phyloP scores from a whole-genome alignment of 495 filamentous ascomycete genomes.

The Peziza echinospora region DNA sequence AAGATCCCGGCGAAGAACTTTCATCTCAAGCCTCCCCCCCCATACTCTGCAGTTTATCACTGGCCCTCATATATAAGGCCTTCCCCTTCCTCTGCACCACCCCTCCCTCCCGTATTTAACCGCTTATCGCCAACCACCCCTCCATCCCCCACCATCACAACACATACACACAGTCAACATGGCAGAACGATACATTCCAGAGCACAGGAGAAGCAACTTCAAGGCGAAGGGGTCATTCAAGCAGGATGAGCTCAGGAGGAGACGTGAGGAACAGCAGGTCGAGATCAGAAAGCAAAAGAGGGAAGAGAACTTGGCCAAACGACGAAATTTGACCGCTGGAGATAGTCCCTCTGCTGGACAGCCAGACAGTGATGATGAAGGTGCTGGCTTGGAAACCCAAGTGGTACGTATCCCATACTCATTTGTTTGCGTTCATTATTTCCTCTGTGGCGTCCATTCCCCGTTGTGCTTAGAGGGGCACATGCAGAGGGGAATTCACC shows the following conservation, averaged over 20 bases:
- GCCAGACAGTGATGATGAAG: constrained; percentile 94
- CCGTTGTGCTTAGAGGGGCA: neutral
- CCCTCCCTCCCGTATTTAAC: neutral
- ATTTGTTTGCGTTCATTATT: constrained; percentile 3
- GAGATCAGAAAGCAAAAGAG: constrained; percentile 96
- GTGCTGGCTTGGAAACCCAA: constrained; percentile 81
- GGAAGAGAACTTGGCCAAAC: constrained; percentile 95
- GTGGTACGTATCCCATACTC: constrained; percentile 34
- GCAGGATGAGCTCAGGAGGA: constrained; percentile 93
- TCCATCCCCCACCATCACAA: constrained; percentile 3
- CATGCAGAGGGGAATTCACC: neutral
- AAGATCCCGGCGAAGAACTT: neutral
- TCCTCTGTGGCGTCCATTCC: neutral
- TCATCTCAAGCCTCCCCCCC: neutral
- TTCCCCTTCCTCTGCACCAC: neutral
- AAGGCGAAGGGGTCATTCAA: constrained; percentile 98
- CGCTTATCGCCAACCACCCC: neutral
- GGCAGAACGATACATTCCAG: constrained; percentile 97
- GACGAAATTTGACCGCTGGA: constrained; percentile 74
- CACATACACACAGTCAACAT: constrained; percentile 35
- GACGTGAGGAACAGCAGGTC: constrained; percentile 96
- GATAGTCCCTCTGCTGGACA: constrained; percentile 61
- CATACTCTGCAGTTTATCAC: neutral
- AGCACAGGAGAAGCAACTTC: constrained; percentile 96
- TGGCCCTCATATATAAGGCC: neutral